Evolutionary conservation across 2,329 filamentous ascomycete species (phyloP), one percentile per base, ranked within the genome.

Genomic region (Seiridium cupressi): DNA sequence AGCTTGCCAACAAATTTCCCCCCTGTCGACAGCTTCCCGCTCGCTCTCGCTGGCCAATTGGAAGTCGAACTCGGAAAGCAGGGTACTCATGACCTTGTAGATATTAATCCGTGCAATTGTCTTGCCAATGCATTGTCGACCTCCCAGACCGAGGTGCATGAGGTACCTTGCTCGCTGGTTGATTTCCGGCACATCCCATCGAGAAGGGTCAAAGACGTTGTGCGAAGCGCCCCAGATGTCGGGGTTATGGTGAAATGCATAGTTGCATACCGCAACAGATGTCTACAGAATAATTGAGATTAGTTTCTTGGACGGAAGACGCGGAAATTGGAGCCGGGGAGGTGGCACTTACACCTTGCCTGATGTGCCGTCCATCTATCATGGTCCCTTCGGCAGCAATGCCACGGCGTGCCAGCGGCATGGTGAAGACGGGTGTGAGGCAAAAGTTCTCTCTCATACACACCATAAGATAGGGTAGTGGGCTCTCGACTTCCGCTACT

Each of bases 201-300:
- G 53, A 13, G 53, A 44, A 3, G 53, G 53, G 53, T 55, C 53
- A 44, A 55, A 55, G 9, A 32, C 36, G 26, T 55, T 55, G 36
- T 55, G 53, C 6, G 53, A 55, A 9, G 53, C 53, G 53, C 53
- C 53, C 53, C 53, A 55, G 53, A 55, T 55, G 26, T 55, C 53
- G 8, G 53, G 36, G 13, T 55, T 55, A 26, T 55, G 53, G 18
- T 55, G 53, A n/a, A 55, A 55, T 10, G 53, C 53, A 31, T 55
- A 40, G 18, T 55, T 55, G 53, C 53, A 55, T 3, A 55, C 53
- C 10, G 53, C 53, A 5, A 55, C 53, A 6, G 53, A 55, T 13
- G 53, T 55, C 53, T 55, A 34, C n/a, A 44, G 2, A 2, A 35
- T 3, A 7, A 36, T 42, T 5, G 11, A 38, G 7, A 3, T 11